phyloP scores from a whole-genome alignment of 2,329 filamentous ascomycete genomes.

The Annulohypoxylon truncatum region DNA sequence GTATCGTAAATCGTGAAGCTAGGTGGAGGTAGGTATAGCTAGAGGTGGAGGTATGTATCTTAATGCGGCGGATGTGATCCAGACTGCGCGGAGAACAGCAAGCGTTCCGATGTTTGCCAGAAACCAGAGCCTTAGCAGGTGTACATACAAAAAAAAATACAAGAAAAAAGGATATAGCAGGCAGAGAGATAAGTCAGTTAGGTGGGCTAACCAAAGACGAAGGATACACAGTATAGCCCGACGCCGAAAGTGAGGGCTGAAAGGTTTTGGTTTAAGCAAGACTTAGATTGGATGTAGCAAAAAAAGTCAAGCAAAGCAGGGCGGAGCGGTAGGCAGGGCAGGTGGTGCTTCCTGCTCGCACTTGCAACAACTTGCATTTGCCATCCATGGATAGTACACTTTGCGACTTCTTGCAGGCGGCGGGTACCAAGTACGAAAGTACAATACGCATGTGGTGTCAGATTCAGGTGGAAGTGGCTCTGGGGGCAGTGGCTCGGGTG shows the following conservation, averaged over 20 bases:
- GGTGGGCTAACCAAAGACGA: constrained; percentile 13
- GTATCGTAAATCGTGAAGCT: constrained; percentile 9
- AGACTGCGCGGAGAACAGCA: constrained; percentile 20
- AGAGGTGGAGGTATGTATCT: constrained; percentile 7
- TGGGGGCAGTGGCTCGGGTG: constrained; percentile 7
- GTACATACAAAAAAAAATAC: constrained; percentile 15
- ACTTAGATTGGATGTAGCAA: constrained; percentile 22
- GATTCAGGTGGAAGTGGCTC: constrained; percentile 17
- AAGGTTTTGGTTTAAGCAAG: constrained; percentile 26
- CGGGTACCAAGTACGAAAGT: background rate
- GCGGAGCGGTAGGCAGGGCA: constrained; percentile 21
- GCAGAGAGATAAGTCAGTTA: background rate
- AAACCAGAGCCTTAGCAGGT: background rate
- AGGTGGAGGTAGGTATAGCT: constrained; percentile 4
- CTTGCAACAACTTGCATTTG: background rate
- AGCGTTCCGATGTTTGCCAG: background rate
- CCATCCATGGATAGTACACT: background rate
- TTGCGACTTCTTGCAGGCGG: background rate
- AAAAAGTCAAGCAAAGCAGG: constrained; percentile 21
- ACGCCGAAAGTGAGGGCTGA: constrained; percentile 31
- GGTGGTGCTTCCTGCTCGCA: constrained; percentile 6
- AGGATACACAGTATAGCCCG: constrained; percentile 20
- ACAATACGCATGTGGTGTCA: constrained; percentile 12
- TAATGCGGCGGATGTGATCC: constrained; percentile 15
- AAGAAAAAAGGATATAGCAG: constrained; percentile 12